Evolutionary conservation across 805 yeast genomes (phyloP), one percentile per base, ranked within the genome.

Genomic region (Saccharomycopsis olivae): DNA sequence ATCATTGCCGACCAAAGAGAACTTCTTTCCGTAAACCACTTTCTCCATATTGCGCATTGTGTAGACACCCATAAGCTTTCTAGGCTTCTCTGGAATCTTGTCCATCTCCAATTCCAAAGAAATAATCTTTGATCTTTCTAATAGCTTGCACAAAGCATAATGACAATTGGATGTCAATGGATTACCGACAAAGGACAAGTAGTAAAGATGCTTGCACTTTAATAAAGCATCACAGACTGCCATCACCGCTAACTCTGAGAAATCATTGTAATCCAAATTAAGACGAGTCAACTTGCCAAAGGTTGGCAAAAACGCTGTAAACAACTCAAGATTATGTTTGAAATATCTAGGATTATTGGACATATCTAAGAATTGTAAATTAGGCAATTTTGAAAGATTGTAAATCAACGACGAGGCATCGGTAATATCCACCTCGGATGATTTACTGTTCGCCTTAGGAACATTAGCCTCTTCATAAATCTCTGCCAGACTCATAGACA

Each of bases 11-110:
- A 23, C 10, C 10, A 10, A 8, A n/a, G n/a, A 28, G 6, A 58
- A 25, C 21, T 33, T 35, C 13, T 36, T 29, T 14, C 37, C 35
- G 18, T 54, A 51, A 23, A 78, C 56, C 38, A 73, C 69, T 17
- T 61, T 56, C 50, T 80, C 88, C 75, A 86, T 76, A 56, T 88
- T 88, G 52, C 78, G 72, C 75, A 88, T 77, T 9, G 89, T 76
- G 54, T 80, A 80, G 18, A 83, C 62, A 0, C 94, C 85, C 36
- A 87, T 68, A 43, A 71, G 71, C 43, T 82, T 80, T 51, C 69
- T 75, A 48, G 77, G 64, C 33, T 69, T 62, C 19, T 66, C 66
- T 1, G 87, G 75, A 50, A 83, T 64, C 6, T 64, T 59, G 3
- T 64, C 73, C 40, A 64, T 64, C 48, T 83, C 87, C 30, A 82